Conservation (phyloP, 2,329 filamentous ascomycete species). For the Ophiocordyceps robertsii region DNA sequence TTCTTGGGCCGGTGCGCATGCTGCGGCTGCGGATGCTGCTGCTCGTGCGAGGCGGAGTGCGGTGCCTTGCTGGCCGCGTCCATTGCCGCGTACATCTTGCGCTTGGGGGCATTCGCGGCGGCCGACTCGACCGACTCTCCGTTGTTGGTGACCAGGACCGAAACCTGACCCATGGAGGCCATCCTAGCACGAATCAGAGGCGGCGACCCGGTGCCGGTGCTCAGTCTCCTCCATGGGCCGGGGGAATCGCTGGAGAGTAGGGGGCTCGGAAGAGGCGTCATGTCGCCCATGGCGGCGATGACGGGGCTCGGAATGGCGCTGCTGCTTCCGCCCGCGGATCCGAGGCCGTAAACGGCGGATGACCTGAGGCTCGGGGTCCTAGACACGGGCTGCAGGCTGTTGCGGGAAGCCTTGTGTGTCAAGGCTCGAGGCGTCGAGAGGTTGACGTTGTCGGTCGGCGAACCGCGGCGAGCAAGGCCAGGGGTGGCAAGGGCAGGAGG, state of each 20-base stretch:
- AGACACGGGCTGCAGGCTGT: conserved; percentile 34
- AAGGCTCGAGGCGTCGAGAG: conserved; percentile 16
- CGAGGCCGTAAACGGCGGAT: conserved; percentile 34
- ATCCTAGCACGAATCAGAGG: conserved; percentile 12
- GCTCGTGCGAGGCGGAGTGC: conserved; percentile 11
- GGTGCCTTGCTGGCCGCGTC: conserved; percentile 17
- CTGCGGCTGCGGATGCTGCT: conserved; percentile 7
- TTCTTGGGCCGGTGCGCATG: conserved; percentile 46
- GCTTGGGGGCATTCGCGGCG: conserved; percentile 37
- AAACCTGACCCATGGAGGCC: conserved; percentile 13
- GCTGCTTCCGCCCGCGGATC: conserved; percentile 41
- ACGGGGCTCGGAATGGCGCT: conserved; percentile 61
- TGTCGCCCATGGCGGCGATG: conserved; percentile 60
- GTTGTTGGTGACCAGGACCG: conserved; percentile 34
- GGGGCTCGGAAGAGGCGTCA: conserved; percentile 69
- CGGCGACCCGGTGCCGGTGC: conserved; percentile 30
- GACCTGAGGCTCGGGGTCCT: conserved; percentile 49
- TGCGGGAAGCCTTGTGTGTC: conserved; percentile 15
- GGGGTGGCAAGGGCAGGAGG: conserved; percentile 6
- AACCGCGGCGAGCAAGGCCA: conserved; percentile 14
- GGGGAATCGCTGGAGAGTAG: conserved; percentile 52
- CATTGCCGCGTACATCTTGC: conserved; percentile 36
- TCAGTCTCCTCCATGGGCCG: conserved; percentile 49
- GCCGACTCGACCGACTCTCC: conserved; percentile 39
- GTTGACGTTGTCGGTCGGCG: conserved; percentile 20